These are phyloP conservation scores for Sporothrix curviconia DNA, from an alignment of 2,329 filamentous ascomycete genomes.

Conservation along the genomic window DNA sequence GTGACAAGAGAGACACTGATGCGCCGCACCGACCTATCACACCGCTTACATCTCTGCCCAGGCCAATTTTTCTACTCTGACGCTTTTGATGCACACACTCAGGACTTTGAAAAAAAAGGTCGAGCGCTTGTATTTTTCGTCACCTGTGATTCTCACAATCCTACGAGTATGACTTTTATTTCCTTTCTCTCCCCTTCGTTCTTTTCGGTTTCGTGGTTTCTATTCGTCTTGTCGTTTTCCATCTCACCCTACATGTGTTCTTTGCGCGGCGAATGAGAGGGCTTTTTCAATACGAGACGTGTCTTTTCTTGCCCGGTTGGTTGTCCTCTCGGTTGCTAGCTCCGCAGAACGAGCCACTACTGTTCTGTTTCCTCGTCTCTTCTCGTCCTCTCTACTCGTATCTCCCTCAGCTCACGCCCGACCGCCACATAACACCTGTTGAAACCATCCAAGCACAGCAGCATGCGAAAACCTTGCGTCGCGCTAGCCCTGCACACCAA, in stretches of 20 bases:
- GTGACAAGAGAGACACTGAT: not conserved
- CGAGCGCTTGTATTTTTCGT: slow-evolving; percentile 8
- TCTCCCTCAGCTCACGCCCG: too few species aligned
- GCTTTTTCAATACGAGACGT: not conserved
- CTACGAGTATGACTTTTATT: not conserved
- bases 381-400: not conserved
- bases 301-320: not conserved
- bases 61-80: not conserved
- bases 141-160: not conserved
- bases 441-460: too few species aligned
- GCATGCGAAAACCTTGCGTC: too few species aligned
- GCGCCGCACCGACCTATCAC: slow-evolving; percentile 3
- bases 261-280: too few species aligned
- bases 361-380: not conserved
- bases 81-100: not conserved
- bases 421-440: too few species aligned
- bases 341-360: not conserved
- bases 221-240: too few species aligned
- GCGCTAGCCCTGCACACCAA: slow-evolving; percentile 5
- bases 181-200: not conserved
- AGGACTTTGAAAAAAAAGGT: not conserved
- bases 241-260: too few species aligned
- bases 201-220: too few species aligned
- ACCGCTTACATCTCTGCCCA: not conserved
- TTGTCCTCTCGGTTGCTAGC: not conserved